A percentile compares a stretch with the other conserved stretches of the same genome.
These are phyloP conservation scores for Hyphodiscus hymeniophilus DNA, from an alignment of 495 filamentous ascomycete species.

Conservation along the genomic window DNA sequence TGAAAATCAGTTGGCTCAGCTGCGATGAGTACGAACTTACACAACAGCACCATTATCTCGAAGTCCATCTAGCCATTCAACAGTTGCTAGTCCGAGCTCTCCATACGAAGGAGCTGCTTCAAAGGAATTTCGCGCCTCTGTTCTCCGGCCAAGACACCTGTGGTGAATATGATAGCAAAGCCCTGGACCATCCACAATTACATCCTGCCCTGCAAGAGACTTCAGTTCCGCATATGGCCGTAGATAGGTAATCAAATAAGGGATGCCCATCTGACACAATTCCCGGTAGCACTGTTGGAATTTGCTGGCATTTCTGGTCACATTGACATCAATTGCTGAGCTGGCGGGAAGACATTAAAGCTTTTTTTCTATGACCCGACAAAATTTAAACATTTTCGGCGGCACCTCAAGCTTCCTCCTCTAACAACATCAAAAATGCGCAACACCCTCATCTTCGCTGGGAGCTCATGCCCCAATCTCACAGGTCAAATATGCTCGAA, in stretches of 20 bases:
- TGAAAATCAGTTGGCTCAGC: conserved; percentile 13
- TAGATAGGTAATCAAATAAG: conserved; percentile 48
- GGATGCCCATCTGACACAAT: conserved; percentile 61
- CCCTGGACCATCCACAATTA: conserved; percentile 70
- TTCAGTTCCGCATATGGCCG: conserved; percentile 45
- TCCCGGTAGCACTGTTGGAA: not conserved
- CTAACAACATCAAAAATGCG: conserved; percentile 33
- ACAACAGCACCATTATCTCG: conserved; percentile 28
- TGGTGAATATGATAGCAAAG: conserved; percentile 57
- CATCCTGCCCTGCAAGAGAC: conserved; percentile 31
- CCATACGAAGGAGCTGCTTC: conserved; percentile 54
- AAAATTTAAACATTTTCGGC: conserved; percentile 3
- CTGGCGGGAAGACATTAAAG: not conserved
- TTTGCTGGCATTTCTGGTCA: not conserved
- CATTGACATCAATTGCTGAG: not conserved
- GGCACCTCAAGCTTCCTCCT: not conserved
- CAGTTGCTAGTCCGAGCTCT: conserved; percentile 46
- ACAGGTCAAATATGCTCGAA: conserved; percentile 51
- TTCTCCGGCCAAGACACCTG: conserved; percentile 36
- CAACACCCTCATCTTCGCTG: conserved; percentile 48
- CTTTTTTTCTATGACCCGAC: not conserved
- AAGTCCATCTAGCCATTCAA: conserved; percentile 54
- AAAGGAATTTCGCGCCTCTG: conserved; percentile 29
- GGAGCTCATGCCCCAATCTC: conserved; percentile 47
- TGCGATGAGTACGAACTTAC: not conserved